Base-by-base conservation (phyloP, 805 yeast species). In the Saccharomycopsis javanensis region DNA sequence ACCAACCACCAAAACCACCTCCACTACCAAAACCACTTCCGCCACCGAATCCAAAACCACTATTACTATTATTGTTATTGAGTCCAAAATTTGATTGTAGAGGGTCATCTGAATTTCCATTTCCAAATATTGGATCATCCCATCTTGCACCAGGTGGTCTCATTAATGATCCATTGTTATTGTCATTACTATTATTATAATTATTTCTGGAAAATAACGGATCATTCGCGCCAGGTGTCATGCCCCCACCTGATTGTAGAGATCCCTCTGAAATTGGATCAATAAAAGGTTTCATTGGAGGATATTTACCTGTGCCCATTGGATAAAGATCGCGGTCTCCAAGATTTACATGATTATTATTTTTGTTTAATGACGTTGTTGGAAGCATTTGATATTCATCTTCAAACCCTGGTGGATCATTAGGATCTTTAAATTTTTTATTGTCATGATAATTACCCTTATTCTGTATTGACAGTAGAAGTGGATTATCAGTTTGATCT, bases 91-190 rank as follows among this genome's bases (percentile, higher is more conserved):
- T 60, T 16, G 57, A 46, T 50, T 28, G 45, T 5, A 55, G 54
- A 37, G 57, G 34, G n/a, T 55, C 60, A 3, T 42, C 15, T 3
- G 42, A 53, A 30, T 57, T 56, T 31, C 52, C 59, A 6, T 50
- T 33, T n/a, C 60, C 60, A 55, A 57, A 59, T 20, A 33, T 11
- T 8, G 74, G 67, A 13, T 75, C 73, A 55, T 74, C 77, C 66
- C 69, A 72, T 16, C 77, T 62, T 11, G 73, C 67, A 5, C 74
- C 74, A 1, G 70, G 70, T 3, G 74, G 73, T n/a, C 65, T 57
- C 28, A 63, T 57, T 31, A 63, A 30, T 13, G 64, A 65, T 42
- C 48, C 48, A 42, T 20, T 20, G 23, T 20, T 38, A 18, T 25
- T 34, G 25, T 23, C 30, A n/a, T 10, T 63, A 64, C 13, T 63